Conservation (phyloP, 306 rosid genomes). For the Acacia melanoxylon region DNA sequence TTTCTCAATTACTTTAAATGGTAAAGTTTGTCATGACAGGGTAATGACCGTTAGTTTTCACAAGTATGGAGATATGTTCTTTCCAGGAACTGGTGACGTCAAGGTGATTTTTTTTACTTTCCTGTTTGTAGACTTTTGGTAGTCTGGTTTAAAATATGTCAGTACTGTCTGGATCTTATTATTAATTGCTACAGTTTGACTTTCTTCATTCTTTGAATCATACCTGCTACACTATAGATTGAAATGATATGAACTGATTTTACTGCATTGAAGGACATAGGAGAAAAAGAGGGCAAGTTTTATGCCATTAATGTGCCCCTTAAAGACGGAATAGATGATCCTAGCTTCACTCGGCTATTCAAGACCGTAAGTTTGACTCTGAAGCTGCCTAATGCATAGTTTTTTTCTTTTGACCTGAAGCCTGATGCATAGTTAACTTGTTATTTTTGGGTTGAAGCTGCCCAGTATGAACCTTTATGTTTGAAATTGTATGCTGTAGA, state of each 20-base stretch:
- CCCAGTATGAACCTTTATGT: slow-evolving; percentile 7
- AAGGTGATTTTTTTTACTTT: slow-evolving; percentile 64
- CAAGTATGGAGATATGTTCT: slow-evolving; percentile 93
- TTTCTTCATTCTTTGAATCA: slow-evolving; percentile 22
- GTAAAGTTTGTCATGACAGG: slow-evolving; percentile 58
- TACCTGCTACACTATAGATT: slow-evolving; percentile 18
- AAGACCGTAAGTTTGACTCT: slow-evolving; percentile 69
- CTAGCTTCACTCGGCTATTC: slow-evolving; percentile 94
- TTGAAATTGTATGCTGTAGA: slow-evolving; percentile 50
- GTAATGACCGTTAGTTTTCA: slow-evolving; percentile 99
- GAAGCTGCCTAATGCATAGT: background rate
- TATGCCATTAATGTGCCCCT: slow-evolving; percentile 98
- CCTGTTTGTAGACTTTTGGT: slow-evolving; percentile 4
- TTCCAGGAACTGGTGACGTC: slow-evolving; percentile 97
- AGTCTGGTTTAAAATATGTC: background rate
- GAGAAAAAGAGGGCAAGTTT: slow-evolving; percentile 96
- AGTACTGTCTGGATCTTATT: background rate
- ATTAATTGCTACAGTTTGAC: slow-evolving; percentile 12
- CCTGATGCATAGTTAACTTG: background rate
- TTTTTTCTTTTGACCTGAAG: no score
- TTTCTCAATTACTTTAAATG: slow-evolving; percentile 32
- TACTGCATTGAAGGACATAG: slow-evolving; percentile 83
- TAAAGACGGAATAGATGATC: slow-evolving; percentile 96
- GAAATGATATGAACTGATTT: slow-evolving; percentile 45
- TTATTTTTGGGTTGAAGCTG: slow-evolving; percentile 28